A percentile compares a stretch with the other conserved stretches of the same genome.
These are phyloP conservation scores for Glomus cerebriforme DNA, from an alignment of 192 early-diverging fungal species.

Conservation along the genomic window DNA sequence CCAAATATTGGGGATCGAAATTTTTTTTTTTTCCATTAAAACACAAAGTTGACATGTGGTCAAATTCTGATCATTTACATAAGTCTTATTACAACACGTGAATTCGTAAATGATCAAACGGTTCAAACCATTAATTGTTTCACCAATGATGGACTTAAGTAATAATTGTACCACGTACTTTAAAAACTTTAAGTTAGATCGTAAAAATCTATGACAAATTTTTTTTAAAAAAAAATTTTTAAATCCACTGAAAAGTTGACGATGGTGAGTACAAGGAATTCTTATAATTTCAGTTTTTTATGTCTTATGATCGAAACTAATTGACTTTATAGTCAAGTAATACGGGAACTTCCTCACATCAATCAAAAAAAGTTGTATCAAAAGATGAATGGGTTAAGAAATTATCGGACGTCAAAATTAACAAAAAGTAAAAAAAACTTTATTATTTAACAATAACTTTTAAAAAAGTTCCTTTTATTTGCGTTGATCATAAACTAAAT, in stretches of 20 bases:
- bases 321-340: not conserved
- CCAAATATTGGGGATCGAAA: no score
- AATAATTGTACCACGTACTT: no score
- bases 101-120: no score
- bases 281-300: not conserved
- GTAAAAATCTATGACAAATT: not conserved
- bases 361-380: slow-evolving; percentile 29
- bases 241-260: no score
- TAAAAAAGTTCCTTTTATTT: not conserved
- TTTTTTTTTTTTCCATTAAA: no score
- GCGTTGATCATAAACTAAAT: not conserved
- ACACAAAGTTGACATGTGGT: no score
- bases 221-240: not conserved
- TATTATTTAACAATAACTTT: no score
- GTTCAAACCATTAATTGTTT: no score
- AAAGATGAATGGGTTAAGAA: slow-evolving; percentile 30
- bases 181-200: no score
- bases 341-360: not conserved
- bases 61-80: no score
- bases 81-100: no score
- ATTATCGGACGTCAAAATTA: slow-evolving; percentile 28
- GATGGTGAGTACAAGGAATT: not conserved
- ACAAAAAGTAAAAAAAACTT: slow-evolving; percentile 9
- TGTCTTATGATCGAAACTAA: not conserved
- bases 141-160: no score